Percentiles rank a stretch among this genome's conserved stretches.
phyloP scores from a whole-genome alignment of 768 basidiomycete species.

The Scleroderma citrinum region DNA sequence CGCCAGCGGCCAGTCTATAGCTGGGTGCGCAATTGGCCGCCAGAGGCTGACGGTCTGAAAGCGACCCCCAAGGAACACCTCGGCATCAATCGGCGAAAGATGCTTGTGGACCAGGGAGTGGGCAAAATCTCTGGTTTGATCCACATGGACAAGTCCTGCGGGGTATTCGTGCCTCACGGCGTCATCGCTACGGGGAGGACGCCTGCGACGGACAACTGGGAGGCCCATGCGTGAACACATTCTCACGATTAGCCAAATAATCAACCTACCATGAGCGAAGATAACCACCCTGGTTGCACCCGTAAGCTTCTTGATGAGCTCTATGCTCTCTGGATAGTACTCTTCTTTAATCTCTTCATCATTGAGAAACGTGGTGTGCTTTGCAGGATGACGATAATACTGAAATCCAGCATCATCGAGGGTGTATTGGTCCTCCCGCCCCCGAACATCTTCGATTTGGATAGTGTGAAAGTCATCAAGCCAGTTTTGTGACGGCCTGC shows the following conservation, averaged over 20 bases:
- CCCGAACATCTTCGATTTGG: constrained; percentile 48
- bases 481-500: constrained; percentile 29
- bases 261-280: constrained; percentile 56
- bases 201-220: constrained; percentile 41
- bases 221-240: not conserved
- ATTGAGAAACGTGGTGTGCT: constrained; percentile 42
- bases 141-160: constrained; percentile 37
- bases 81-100: constrained; percentile 35
- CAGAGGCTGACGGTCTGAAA: constrained; percentile 53
- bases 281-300: constrained; percentile 54
- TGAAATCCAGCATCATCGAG: constrained; percentile 52
- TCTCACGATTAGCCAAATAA: not conserved
- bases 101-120: constrained; percentile 39
- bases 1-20: constrained; percentile 43
- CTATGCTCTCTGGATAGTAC: constrained; percentile 58
- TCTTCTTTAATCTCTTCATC: constrained; percentile 46
- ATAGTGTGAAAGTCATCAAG: constrained; percentile 23
- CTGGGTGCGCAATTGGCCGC: constrained; percentile 44
- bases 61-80: constrained; percentile 35
- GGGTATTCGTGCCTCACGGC: constrained; percentile 16
- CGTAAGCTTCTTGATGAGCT: constrained; percentile 52
- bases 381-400: constrained; percentile 33
- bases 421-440: constrained; percentile 37
- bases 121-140: constrained; percentile 38
- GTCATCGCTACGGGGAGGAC: constrained; percentile 36